Base-by-base conservation (phyloP, 108 stramenopile species). In the Nitzschia sp. region DNA sequence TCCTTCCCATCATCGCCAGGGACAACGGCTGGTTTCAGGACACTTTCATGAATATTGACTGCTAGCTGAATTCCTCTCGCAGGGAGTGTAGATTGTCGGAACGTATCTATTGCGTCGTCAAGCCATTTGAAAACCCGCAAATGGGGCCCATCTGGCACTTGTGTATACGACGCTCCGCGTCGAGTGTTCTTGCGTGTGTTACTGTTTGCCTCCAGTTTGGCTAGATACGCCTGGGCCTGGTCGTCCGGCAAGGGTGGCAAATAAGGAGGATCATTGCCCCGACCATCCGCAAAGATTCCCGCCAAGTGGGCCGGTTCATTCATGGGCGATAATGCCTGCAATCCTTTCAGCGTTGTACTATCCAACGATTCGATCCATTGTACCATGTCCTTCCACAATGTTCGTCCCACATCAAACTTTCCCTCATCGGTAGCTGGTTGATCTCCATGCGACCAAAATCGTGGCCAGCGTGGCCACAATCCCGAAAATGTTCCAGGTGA, bases 271-370 rank as follows among this genome's bases (percentile, higher is more conserved):
- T 67, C 23, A 68, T 80, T 38, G 59, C 55, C 61, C 29, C 51
- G 21, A 53, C 87, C 70, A 63, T 71, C 66, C 46, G 76, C 62
- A 79, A 82, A 79, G 2, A 73, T 29, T 24, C 85, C 85, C n/a
- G 90, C 85, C 70, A 91, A 71, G 51, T 91, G 90, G 0, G 86
- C 90, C 28, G 90, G 90, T 36, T 91, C 90, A 63, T 91, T 91
- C 90, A 91, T 91, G 9, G 90, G 90, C 3, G 85, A 75, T 45
- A 91, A 46, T 2, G 79, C 85, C 51, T 82, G 45, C 28, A 91
- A 32, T 38, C 90, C 90, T 38, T 58, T 48, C 65, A 91, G 88
- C 31, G 90, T 85, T 35, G 66, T 3, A 38, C 82, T 79, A 51
- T 91, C 87, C 45, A 91, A 68, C 21, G 70, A 56, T 68, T 87